Conservation (phyloP, 2,329 filamentous ascomycete species). For the Fusarium nygamai region DNA sequence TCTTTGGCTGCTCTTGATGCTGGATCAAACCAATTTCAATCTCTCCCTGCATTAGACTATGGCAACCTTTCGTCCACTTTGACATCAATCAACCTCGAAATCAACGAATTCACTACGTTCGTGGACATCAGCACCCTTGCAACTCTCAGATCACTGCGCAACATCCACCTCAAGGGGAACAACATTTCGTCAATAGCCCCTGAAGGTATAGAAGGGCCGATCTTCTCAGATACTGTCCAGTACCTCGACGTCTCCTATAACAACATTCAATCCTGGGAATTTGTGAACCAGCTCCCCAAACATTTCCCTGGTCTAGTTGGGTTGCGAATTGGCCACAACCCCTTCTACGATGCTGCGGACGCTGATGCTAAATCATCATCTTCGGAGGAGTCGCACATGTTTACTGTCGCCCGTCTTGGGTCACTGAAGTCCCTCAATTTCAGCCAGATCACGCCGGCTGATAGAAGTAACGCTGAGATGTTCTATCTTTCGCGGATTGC, state of each 20-base stretch:
- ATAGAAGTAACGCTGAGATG: constrained; percentile 88
- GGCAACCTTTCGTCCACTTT: constrained; percentile 60
- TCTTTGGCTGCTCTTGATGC: constrained; percentile 61
- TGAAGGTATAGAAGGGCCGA: constrained; percentile 45
- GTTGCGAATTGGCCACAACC: constrained; percentile 86
- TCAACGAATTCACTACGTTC: constrained; percentile 73
- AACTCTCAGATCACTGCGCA: constrained; percentile 62
- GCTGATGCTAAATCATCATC: constrained; percentile 57
- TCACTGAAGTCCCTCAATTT: constrained; percentile 78
- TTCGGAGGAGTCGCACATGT: constrained; percentile 87
- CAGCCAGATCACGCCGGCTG: constrained; percentile 73
- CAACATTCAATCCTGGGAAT: constrained; percentile 73
- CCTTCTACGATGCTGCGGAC: constrained; percentile 71
- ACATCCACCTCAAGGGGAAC: constrained; percentile 81
- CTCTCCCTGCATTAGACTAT: constrained; percentile 56
- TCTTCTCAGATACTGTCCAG: constrained; percentile 64
- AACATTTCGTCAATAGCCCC: constrained; percentile 62
- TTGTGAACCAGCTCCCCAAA: constrained; percentile 74
- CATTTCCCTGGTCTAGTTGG: constrained; percentile 78
- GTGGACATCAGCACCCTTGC: constrained; percentile 66
- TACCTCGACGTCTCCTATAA: constrained; percentile 82
- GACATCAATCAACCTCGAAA: constrained; percentile 74
- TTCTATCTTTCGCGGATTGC: constrained; percentile 91
- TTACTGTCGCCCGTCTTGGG: constrained; percentile 80
- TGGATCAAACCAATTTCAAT: constrained; percentile 67